These are phyloP conservation scores for Boletus sp. DNA, from an alignment of 1,284 basidiomycete genomes.

Conservation along the genomic window DNA sequence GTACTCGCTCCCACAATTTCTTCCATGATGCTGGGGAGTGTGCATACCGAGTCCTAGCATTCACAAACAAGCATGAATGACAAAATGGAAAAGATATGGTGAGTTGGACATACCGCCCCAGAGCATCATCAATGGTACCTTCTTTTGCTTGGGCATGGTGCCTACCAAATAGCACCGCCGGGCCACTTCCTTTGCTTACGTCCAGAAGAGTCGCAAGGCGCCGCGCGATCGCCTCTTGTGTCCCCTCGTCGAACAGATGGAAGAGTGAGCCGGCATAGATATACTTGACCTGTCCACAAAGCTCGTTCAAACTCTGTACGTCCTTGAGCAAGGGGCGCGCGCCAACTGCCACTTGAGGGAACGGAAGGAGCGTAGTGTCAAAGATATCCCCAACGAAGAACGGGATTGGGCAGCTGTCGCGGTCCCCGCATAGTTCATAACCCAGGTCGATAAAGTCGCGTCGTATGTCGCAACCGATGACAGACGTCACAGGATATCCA, in stretches of 20 bases:
- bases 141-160: conserved; percentile 4
- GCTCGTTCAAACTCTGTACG: conserved; percentile 17
- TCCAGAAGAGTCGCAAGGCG: conserved; percentile 36
- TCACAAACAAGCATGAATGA: neutral
- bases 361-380: conserved; percentile 21
- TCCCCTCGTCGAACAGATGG: conserved; percentile 42
- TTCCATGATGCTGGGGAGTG: conserved; percentile 12
- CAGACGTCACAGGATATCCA: conserved; percentile 36
- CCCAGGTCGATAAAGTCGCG: conserved; percentile 40
- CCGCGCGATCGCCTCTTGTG: conserved; percentile 39
- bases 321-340: conserved; percentile 1
- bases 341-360: neutral
- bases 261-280: conserved; percentile 41
- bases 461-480: conserved; percentile 41
- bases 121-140: conserved; percentile 1
- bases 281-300: conserved; percentile 31
- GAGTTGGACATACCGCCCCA: neutral
- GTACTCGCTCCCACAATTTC: conserved; percentile 6
- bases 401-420: conserved; percentile 26
- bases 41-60: conserved; percentile 7
- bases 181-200: conserved; percentile 2
- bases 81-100: neutral
- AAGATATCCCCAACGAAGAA: conserved; percentile 43
- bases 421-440: conserved; percentile 35
- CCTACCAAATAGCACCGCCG: conserved; percentile 6